phyloP scores from a whole-genome alignment of 805 yeast genomes.

The Candida dendrica region DNA sequence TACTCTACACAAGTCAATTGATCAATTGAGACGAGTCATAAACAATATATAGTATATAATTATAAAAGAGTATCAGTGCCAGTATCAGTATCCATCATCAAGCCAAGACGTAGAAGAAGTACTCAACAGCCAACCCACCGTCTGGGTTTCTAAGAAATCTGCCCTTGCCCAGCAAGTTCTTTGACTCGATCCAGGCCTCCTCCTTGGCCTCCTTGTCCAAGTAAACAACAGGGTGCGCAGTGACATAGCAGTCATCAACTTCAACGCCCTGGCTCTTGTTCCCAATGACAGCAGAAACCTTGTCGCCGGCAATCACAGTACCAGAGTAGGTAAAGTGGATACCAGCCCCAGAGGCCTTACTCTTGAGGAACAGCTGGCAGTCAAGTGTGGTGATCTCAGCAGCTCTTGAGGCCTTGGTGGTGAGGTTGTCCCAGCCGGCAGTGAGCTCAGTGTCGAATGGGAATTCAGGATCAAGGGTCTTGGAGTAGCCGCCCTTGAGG shows the following conservation, averaged over 20 bases:
- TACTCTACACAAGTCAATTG: slow-evolving; percentile 27
- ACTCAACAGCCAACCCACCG: slow-evolving; percentile 46
- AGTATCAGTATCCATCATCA: too few species aligned
- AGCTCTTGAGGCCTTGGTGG: slow-evolving; percentile 22
- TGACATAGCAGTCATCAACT: slow-evolving; percentile 42
- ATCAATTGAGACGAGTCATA: background rate
- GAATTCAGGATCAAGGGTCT: slow-evolving; percentile 26
- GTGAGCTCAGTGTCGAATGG: slow-evolving; percentile 32
- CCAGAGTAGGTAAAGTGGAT: slow-evolving; percentile 42
- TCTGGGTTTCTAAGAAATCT: slow-evolving; percentile 43
- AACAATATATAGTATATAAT: background rate
- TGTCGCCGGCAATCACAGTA: slow-evolving; percentile 32
- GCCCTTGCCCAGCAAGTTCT: slow-evolving; percentile 52
- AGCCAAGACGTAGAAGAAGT: slow-evolving; percentile 31
- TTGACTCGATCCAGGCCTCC: slow-evolving; percentile 43
- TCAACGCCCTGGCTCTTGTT: slow-evolving; percentile 24
- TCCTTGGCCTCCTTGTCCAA: slow-evolving; percentile 35
- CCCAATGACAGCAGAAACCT: slow-evolving; percentile 28
- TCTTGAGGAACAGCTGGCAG: slow-evolving; percentile 41
- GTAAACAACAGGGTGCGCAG: slow-evolving; percentile 37
- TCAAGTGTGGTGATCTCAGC: slow-evolving; percentile 30
- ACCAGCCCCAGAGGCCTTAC: slow-evolving; percentile 33
- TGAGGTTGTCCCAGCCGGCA: slow-evolving; percentile 44
- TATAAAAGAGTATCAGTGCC: too few species aligned
- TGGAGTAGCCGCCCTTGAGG: slow-evolving; percentile 28